Percentiles rank a stretch among this genome's conserved stretches.
Conservation (phyloP, 2,329 filamentous ascomycete species). For the Hymenoscyphus fraxineus region DNA sequence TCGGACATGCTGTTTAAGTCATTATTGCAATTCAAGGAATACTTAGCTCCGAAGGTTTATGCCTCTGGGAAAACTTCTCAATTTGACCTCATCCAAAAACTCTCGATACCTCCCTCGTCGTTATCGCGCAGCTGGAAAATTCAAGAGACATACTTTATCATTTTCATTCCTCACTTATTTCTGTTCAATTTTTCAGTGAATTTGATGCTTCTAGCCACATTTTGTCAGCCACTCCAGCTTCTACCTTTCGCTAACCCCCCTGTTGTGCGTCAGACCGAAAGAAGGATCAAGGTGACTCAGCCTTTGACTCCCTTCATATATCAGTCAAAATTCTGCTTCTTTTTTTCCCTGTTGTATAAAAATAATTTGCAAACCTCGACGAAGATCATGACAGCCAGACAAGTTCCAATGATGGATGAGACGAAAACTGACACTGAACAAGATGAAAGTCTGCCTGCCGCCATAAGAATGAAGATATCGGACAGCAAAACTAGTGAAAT, state of each 20-base stretch:
- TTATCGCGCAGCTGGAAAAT: too few relatives aligned
- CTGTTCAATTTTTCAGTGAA: background rate
- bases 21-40: too few relatives aligned
- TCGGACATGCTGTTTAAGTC: too few relatives aligned
- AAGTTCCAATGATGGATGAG: background rate
- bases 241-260: background rate
- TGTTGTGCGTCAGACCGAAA: background rate
- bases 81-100: too few relatives aligned
- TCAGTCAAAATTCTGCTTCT: background rate
- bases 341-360: background rate
- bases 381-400: background rate
- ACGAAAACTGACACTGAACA: background rate
- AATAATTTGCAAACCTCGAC: background rate
- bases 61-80: too few relatives aligned
- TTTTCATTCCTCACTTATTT: background rate
- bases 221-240: background rate
- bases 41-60: too few relatives aligned
- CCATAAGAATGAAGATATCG: background rate
- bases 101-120: too few relatives aligned
- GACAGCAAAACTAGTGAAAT: background rate
- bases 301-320: background rate
- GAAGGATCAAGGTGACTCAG: background rate
- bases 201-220: background rate
- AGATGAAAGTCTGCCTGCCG: background rate
- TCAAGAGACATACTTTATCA: too few relatives aligned